Conservation (phyloP, 192 early-diverging fungal species). For the Physocladia obscura region DNA sequence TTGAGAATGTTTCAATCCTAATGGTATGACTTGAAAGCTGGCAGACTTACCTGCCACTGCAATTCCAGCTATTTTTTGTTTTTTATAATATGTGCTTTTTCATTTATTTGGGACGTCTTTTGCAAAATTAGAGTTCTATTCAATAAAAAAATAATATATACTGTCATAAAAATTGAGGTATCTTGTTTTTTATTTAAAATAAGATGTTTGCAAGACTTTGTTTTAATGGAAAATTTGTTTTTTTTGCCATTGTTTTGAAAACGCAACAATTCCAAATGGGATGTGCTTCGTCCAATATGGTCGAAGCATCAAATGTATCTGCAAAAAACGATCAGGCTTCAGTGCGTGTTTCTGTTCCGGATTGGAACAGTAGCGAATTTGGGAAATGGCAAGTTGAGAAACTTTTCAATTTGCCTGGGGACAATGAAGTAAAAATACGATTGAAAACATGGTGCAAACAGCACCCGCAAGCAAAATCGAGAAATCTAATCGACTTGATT, state of each 20-base stretch:
- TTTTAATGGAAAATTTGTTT: too few relatives aligned
- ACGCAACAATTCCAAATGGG: constrained; percentile 17
- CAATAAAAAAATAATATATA: too few relatives aligned
- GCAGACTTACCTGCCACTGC: too few relatives aligned
- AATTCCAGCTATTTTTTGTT: too few relatives aligned
- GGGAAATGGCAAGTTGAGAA: constrained; percentile 6
- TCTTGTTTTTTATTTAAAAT: too few relatives aligned
- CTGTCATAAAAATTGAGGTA: too few relatives aligned
- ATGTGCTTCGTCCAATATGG: neutral
- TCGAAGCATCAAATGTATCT: neutral
- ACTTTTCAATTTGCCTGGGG: constrained; percentile 12
- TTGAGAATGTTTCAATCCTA: too few relatives aligned
- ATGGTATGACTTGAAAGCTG: too few relatives aligned
- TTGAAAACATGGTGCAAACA: constrained; percentile 28
- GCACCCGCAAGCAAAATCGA: constrained; percentile 8
- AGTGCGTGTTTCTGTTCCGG: neutral
- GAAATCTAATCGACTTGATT: constrained; percentile 10
- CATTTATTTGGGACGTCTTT: too few relatives aligned
- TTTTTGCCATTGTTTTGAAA: neutral
- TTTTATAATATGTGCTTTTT: too few relatives aligned
- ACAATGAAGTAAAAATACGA: constrained; percentile 3
- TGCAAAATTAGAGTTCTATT: too few relatives aligned
- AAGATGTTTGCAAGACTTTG: too few relatives aligned
- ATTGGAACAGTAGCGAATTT: constrained; percentile 12
- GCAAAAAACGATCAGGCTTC: neutral